Conservation (phyloP, 2,329 filamentous ascomycete genomes). For the Pseudogymnoascus sp. region DNA sequence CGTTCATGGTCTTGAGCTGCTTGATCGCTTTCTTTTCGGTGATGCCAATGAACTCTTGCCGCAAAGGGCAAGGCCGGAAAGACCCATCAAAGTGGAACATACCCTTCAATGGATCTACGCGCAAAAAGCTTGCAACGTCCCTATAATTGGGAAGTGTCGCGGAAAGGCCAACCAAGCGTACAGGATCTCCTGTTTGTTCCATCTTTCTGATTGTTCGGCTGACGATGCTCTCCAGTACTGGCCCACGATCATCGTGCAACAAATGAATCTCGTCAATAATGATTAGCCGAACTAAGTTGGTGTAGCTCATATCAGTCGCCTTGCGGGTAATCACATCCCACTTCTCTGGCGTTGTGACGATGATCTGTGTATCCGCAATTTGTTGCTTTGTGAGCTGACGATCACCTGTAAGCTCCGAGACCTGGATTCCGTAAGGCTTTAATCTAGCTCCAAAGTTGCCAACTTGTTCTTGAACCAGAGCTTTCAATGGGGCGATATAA, state of each 20-base stretch:
- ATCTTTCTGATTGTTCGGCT: constrained; percentile 86
- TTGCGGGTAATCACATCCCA: constrained; percentile 99
- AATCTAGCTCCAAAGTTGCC: constrained; percentile 92
- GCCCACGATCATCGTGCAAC: constrained; percentile 93
- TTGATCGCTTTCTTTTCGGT: constrained; percentile 98
- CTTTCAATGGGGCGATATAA: constrained; percentile 93
- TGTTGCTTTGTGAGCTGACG: constrained; percentile 97
- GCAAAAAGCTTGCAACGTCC: constrained; percentile 91
- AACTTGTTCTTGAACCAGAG: constrained; percentile 93
- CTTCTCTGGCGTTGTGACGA: constrained; percentile 97
- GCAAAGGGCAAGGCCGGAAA: constrained; percentile 85
- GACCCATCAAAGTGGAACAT: constrained; percentile 96
- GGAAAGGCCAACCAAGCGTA: constrained; percentile 85
- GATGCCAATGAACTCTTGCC: constrained; percentile 94
- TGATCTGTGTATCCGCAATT: constrained; percentile 94
- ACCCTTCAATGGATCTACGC: constrained; percentile 76
- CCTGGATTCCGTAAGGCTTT: constrained; percentile 82
- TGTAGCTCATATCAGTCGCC: constrained; percentile 93
- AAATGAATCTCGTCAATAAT: constrained; percentile 98
- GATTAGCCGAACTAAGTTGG: constrained; percentile 88
- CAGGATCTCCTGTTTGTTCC: constrained; percentile 88
- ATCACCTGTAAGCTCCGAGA: constrained; percentile 94
- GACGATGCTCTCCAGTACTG: constrained; percentile 94
- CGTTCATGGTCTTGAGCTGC: constrained; percentile 98
- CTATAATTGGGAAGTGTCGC: constrained; percentile 94